Evolutionary conservation across 495 filamentous ascomycete species (phyloP), one percentile per base, ranked within the genome.

Genomic region (Lepidopterella palustris): DNA sequence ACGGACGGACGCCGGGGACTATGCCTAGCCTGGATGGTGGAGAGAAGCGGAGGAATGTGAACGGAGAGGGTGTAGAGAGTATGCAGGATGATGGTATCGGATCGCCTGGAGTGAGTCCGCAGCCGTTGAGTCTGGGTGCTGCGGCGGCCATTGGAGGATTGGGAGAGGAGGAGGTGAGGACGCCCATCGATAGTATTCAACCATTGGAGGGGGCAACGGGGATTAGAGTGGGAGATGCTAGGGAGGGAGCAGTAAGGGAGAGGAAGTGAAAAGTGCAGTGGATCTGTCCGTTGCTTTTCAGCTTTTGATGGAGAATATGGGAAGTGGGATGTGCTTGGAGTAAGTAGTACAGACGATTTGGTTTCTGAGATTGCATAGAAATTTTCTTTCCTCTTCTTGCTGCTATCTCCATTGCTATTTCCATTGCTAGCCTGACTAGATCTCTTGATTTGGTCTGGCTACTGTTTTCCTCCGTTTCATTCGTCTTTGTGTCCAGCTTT

Each of bases 261-360:
- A 21, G 47, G 47, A 50, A 50, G 47, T 50, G 52, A 54, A 5
- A 53, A 25, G n/a, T 28, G 47, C n/a, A n/a, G n/a, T n/a, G n/a
- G n/a, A n/a, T n/a, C n/a, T n/a, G n/a, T n/a, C n/a, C n/a, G n/a
- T n/a, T n/a, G n/a, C n/a, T n/a, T n/a, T n/a, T n/a, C n/a, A n/a
- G n/a, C n/a, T n/a, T n/a, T n/a, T n/a, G n/a, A n/a, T n/a, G n/a
- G n/a, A n/a, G n/a, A n/a, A n/a, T n/a, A n/a, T n/a, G n/a, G n/a
- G n/a, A n/a, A n/a, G n/a, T n/a, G n/a, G n/a, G n/a, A n/a, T n/a
- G n/a, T n/a, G n/a, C n/a, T n/a, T n/a, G n/a, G n/a, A n/a, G n/a
- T n/a, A n/a, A n/a, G n/a, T n/a, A n/a, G n/a, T n/a, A n/a, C n/a
- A n/a, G n/a, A n/a, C n/a, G n/a, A n/a, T n/a, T n/a, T n/a, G n/a